Base-by-base conservation (phyloP, 1,284 basidiomycete species). In the Rhizoctonia solani region DNA sequence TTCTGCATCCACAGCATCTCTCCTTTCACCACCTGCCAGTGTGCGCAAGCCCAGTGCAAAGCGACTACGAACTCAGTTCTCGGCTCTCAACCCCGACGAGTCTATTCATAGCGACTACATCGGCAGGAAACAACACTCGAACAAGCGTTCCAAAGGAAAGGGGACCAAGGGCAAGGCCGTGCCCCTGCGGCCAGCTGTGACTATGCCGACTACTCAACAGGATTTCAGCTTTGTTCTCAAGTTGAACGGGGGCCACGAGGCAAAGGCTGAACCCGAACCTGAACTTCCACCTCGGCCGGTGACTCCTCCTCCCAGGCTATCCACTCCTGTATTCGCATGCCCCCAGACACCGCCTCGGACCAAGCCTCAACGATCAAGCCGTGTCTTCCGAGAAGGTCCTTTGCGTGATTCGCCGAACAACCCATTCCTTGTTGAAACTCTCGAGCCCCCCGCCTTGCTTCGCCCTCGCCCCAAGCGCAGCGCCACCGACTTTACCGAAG, bases 321-420 rank as follows among this genome's bases (percentile, higher is more conserved):
- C 49, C 56, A 41, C 63, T 54, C 39, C 54, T 16, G n/a, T 39
- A 3, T 16, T 49, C 16, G 58, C 29, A 19, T 42, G 25, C 4
- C 59, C 54, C 41, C 66, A 56, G 23, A 61, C 52, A 25, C 55
- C 58, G 2, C 58, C 58, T 4, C 58, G 56, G 25, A 59, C 58
- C 25, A 49, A 49, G 3, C 34, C 46, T 21, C 44, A 19, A 14
- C 44, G 8, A 14, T 21, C 8, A 21, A 46, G 32, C 16, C 58
- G 58, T 21, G 47, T 63, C 11, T 34, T 16, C 34, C 58, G 58
- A 25, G 58, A 63, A n/a, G 68, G 27, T 1, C 70, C 70, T 5
- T 39, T 68, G 11, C 56, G 70, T 23, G 70, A 71, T 55, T 70
- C 66, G 56, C 70, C 70, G 25, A 71, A 71, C 47, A 71, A 71